Evolutionary conservation across 1,284 basidiomycete genomes (phyloP), one percentile per base, ranked within the genome.

Genomic region (Cystobasidium pallidum): DNA sequence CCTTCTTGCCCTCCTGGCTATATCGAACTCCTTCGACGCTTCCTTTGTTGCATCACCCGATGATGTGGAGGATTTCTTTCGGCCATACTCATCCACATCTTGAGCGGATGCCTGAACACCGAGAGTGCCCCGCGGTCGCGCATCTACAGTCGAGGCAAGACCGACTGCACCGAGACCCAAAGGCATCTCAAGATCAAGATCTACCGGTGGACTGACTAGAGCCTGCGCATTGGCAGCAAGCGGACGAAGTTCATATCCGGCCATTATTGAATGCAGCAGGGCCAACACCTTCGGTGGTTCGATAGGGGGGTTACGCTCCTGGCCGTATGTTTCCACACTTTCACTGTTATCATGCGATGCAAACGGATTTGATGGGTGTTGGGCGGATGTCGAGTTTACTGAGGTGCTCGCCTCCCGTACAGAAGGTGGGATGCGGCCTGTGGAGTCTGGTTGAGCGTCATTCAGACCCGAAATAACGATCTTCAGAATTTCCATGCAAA

Each of bases 221-320:
- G 84, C 86, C 81, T 97, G 94, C 2, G 94, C 94, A 66, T 85
- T 84, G 4, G 84, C 80, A 0, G 90, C 93, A 19, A 97, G 89
- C 0, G 92, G 89, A 75, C 92, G 93, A 32, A 99, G 86, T 73
- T 93, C 89, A 78, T 95, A 89, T 4, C 86, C 80, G 28, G 86
- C 86, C 78, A 91, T 92, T 2, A 99, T 83, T 0, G 93, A 92
- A 54, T 87, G 84, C 61, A 99, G 88, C 66, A 99, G 86, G 80
- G 88, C 91, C 26, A 98, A 83, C 75, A 91, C 94, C 81, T 94
- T 93, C 0, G 95, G 95, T 47, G 76, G 74, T n/a, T 80, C 64
- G 11, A 13, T 39, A 26, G 32, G 30, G 10, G 11, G 30, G 39
- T 62, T 52, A 21, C 6, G 19, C 39, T 2, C 8, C 21, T n/a